Conservation (phyloP, 164 flowering plant species). For the Nelumbo lutea region DNA sequence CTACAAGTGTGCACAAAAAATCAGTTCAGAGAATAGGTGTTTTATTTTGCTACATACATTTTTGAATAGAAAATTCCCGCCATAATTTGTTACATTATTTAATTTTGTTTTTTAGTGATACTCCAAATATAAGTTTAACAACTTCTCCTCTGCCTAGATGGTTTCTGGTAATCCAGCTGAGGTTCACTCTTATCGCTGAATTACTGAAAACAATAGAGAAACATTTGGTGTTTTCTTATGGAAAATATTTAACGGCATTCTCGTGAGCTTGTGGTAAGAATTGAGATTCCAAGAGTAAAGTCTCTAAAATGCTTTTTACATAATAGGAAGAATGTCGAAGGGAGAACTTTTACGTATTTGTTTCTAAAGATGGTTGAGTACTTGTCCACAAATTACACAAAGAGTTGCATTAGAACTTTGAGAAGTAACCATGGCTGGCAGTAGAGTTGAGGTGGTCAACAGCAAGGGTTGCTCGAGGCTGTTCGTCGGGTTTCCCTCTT, state of each 20-base stretch:
- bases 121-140: no score
- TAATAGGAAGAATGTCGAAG: not conserved
- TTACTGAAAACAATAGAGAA: not conserved
- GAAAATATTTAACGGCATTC: not conserved
- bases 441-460: constrained; percentile 41
- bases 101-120: not conserved
- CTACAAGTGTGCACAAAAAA: not conserved
- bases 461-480: constrained; percentile 56
- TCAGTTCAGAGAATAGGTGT: not conserved
- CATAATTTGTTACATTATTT: no score
- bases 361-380: not conserved
- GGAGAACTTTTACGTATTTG: not conserved
- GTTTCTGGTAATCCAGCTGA: not conserved
- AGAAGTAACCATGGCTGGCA: constrained; percentile 18
- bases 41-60: not conserved
- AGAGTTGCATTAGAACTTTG: not conserved
- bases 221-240: no score
- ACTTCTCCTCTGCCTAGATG: not conserved
- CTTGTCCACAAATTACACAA: not conserved
- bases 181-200: not conserved
- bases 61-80: no score
- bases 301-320: no score
- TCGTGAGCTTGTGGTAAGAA: not conserved
- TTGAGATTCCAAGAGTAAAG: not conserved
- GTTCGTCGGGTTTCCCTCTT: constrained; percentile 34